Percentiles rank a stretch among this genome's conserved stretches.
Evolutionary conservation across 768 basidiomycete genomes (phyloP).

Genomic region (Panus rudis): DNA sequence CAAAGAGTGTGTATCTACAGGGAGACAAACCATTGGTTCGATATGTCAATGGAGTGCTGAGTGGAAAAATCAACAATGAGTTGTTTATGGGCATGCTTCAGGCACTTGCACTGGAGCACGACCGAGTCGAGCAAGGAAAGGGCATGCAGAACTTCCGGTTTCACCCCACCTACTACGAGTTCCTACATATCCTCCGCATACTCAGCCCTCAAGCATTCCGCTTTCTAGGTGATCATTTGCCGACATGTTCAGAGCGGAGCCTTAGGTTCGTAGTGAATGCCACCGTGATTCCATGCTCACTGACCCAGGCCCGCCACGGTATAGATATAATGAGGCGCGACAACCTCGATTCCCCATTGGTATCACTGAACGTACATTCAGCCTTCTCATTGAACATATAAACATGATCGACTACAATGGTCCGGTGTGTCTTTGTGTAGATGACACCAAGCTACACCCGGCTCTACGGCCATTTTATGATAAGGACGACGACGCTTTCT

Average conservation of each 20-base stretch:
- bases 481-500: slow-evolving; percentile 9
- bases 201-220: not conserved
- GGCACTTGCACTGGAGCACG: no score
- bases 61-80: no score
- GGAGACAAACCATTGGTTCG: no score
- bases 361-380: not conserved
- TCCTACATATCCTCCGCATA: not conserved
- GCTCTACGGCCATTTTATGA: slow-evolving; percentile 23
- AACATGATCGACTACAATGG: slow-evolving; percentile 14
- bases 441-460: slow-evolving; percentile 30
- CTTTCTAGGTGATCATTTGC: not conserved
- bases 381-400: not conserved
- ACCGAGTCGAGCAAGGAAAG: not conserved
- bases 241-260: not conserved
- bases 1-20: no score
- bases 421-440: slow-evolving; percentile 23
- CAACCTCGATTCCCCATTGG: not conserved
- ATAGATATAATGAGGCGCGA: not conserved
- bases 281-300: not conserved
- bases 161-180: not conserved
- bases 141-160: not conserved
- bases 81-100: no score
- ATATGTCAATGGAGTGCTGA: no score
- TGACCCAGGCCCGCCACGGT: not conserved
- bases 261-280: not conserved